Base-by-base conservation (phyloP, 1,139 yeast species). In the Diutina mesorugosa region DNA sequence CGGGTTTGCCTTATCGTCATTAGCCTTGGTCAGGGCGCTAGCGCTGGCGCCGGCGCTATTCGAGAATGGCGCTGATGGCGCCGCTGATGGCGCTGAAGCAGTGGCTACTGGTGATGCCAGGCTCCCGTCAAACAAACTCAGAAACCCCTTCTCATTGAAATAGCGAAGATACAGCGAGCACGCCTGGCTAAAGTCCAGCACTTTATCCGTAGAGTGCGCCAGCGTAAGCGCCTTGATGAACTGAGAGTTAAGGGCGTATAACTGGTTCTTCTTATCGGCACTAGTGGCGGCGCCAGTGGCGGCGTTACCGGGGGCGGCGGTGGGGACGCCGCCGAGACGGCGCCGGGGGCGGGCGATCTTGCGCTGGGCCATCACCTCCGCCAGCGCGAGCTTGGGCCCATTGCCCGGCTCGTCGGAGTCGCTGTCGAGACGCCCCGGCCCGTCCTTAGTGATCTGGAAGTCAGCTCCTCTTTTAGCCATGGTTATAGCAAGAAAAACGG, bases 381-480 rank as follows among this genome's bases (percentile, higher is more conserved):
- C 76, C 6, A 87, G 76, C 0, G 96, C 96, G 55, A 65, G 62
- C 29, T 62, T 64, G 45, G 74, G 73, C 18, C 64, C 62, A 30
- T 66, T 72, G 29, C 68, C 76, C 35, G 70, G 79, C 16, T 73
- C 80, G 46, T 71, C 76, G 21, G 41, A 14, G 21, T 41, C 47
- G 16, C 38, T 41, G 18, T 61, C 63, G 30, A 65, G 65, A 29
- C 66, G 70, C 38, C 66, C 70, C 60, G 51, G 63, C 68, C 58
- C 79, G 83, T 59, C 61, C 62, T 80, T 73, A 51, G 81, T 77
- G 61, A 82, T 76, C 64, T 83, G 88, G 41, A 74, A 76, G 55
- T 72, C 80, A 4, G 95, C 91, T 56, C 75, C 71, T 72, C 95
- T 77, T 67, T 87, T 87, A n/a, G 84, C 74, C 85, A 83, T 81